Evolutionary conservation across 139 green algal species (phyloP).

Genomic region (Chlorella sp.): DNA sequence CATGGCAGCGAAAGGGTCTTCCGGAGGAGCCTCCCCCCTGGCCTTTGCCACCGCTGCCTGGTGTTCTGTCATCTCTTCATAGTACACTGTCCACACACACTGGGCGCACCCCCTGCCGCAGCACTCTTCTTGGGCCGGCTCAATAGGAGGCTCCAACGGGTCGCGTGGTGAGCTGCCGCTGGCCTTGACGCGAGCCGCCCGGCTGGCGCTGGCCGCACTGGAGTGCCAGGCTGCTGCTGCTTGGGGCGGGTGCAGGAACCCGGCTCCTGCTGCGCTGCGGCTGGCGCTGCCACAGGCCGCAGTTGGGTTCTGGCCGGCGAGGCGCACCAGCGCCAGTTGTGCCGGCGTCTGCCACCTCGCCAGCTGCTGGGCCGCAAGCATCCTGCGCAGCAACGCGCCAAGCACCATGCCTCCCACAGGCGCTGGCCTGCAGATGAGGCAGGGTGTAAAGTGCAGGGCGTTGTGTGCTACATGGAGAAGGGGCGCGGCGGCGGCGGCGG

Average conservation of each 20-base stretch:
- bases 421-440: neutral
- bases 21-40: neutral
- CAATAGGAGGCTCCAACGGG: constrained; percentile 8
- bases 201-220: neutral
- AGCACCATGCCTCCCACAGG: neutral
- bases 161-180: neutral
- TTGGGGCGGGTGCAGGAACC: neutral
- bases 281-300: neutral
- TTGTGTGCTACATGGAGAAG: neutral
- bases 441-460: neutral
- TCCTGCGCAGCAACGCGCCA: neutral
- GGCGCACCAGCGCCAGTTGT: neutral
- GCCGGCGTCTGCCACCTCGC: neutral
- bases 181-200: neutral
- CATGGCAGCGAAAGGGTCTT: constrained; percentile 40
- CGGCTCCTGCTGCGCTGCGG: neutral
- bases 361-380: neutral
- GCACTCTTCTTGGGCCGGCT: constrained; percentile 28
- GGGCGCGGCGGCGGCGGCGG: neutral
- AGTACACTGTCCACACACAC: constrained; percentile 53
- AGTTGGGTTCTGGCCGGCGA: neutral
- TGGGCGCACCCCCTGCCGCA: constrained; percentile 48
- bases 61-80: constrained; percentile 28
- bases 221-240: neutral
- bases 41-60: constrained; percentile 10